Conservation (phyloP, 805 yeast species). For the Kodamaea nitidulidarum region DNA sequence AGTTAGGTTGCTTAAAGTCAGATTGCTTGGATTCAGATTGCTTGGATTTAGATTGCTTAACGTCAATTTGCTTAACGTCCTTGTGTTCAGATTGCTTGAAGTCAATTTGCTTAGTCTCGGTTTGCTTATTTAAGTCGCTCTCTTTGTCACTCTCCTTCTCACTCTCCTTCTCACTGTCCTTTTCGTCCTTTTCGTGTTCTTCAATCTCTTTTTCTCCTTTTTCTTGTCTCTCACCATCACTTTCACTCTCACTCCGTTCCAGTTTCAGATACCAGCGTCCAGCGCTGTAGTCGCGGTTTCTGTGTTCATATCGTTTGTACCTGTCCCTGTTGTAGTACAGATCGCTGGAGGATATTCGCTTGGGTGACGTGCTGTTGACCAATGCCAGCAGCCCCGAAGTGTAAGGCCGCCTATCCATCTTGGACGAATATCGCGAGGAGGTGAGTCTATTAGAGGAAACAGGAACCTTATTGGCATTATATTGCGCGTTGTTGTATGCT, state of each 20-base stretch:
- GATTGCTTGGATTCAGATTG: no score
- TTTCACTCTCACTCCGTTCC: slow-evolving; percentile 8
- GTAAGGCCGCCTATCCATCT: slow-evolving; percentile 14
- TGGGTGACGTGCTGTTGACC: slow-evolving; percentile 14
- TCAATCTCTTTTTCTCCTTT: slow-evolving; percentile 1
- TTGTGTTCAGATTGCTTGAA: neutral
- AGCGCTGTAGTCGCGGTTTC: slow-evolving; percentile 8
- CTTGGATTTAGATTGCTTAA: no score
- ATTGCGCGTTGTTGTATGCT: slow-evolving; percentile 1
- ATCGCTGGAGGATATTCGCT: slow-evolving; percentile 17
- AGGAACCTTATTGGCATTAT: slow-evolving; percentile 14
- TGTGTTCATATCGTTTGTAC: slow-evolving; percentile 7
- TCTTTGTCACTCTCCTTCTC: slow-evolving; percentile 3
- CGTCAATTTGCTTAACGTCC: neutral
- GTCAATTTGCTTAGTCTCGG: no score
- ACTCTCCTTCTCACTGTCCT: slow-evolving; percentile 4
- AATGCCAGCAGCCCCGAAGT: slow-evolving; percentile 16
- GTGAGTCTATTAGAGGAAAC: slow-evolving; percentile 17
- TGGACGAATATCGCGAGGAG: slow-evolving; percentile 17
- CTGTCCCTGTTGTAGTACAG: slow-evolving; percentile 22
- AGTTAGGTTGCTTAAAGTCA: no score
- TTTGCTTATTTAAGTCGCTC: no score
- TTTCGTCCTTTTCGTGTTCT: slow-evolving; percentile 2
- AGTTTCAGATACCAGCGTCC: slow-evolving; percentile 2
- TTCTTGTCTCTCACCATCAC: slow-evolving; percentile 5